Evolutionary conservation across 768 basidiomycete genomes (phyloP).

Genomic region (Boletus reticulatus): DNA sequence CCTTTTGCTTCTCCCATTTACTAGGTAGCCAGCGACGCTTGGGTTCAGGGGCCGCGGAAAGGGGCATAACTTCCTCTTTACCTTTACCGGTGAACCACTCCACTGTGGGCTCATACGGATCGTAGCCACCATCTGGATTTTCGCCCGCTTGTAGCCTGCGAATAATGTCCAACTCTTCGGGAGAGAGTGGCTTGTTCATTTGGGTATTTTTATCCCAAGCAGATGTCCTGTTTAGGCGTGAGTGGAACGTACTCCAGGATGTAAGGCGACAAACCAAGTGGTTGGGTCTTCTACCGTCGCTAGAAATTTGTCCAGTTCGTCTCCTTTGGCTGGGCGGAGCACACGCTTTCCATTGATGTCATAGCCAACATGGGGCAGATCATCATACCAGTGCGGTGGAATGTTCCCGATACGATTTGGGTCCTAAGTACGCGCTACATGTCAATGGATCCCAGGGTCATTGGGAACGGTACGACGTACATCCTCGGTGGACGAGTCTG

Average conservation of each 20-base stretch:
- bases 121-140: constrained; percentile 85
- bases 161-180: constrained; percentile 94
- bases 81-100: constrained; percentile 99
- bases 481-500: constrained; percentile 90
- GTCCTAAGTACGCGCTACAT: constrained; percentile 46
- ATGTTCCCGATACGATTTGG: constrained; percentile 95
- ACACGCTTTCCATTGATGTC: constrained; percentile 93
- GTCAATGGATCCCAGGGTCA: neutral
- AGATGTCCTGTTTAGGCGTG: constrained; percentile 61
- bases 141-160: constrained; percentile 86
- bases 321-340: constrained; percentile 89
- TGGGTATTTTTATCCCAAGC: constrained; percentile 90
- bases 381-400: constrained; percentile 99
- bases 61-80: constrained; percentile 91
- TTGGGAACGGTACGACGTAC: constrained; percentile 42
- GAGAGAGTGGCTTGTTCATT: constrained; percentile 78
- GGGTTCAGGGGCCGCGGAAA: constrained; percentile 89
- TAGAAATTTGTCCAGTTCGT: constrained; percentile 96
- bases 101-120: constrained; percentile 90
- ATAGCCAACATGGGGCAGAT: constrained; percentile 98
- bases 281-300: constrained; percentile 89
- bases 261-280: constrained; percentile 61
- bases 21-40: constrained; percentile 96
- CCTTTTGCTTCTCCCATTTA: constrained; percentile 99
- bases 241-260: neutral